Evolutionary conservation across 148 eudicot species (phyloP), one percentile per base, ranked within the genome.

Genomic region (Polygonum maritimum): DNA sequence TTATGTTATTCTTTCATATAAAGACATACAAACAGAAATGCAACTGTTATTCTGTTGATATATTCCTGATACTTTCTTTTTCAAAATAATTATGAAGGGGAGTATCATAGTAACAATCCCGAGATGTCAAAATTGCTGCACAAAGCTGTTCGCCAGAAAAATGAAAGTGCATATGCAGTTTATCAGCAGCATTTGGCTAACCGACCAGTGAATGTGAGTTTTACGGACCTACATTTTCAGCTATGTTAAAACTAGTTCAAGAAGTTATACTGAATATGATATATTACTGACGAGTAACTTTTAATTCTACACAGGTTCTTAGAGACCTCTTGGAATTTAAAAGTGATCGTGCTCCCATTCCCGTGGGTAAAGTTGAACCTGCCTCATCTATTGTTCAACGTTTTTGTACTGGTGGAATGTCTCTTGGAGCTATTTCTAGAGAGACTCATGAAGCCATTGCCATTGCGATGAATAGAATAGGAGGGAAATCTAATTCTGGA

Each of bases 401-500:
- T 62, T 95, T 95, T 81, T 95, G 99, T 81, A 95, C 99, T 26
- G 99, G 99, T 76, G 99, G 99, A 71, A 95, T 95, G 99, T 95
- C 99, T 36, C 97, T 95, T 73, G 99, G 99, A 82, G 99, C 99
- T 78, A 95, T 95, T 74, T 95, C 99, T 57, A 88, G 99, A 86
- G 99, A 95, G 82, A 95, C 99, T 62, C 99, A 95, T 76, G 99
- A 95, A 83, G 98, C 99, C 74, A 95, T 95, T 87, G 99, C 99
- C 73, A 92, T 95, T 60, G 99, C 99, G 9, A 95, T 95, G 99
- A 95, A 95, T 80, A 92, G 99, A 86, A 73, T 95, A 76, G 97
- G 99, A 74, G 99, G 99, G 74, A 95, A 91, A 78, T 95, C 99
- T 38, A 95, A 95, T 78, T 95, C 99, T 33, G 99, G 99, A 78